These are phyloP conservation scores for Elaeis guineensis DNA, from an alignment of 176 grass and related monocot species.

Conservation along the genomic window DNA sequence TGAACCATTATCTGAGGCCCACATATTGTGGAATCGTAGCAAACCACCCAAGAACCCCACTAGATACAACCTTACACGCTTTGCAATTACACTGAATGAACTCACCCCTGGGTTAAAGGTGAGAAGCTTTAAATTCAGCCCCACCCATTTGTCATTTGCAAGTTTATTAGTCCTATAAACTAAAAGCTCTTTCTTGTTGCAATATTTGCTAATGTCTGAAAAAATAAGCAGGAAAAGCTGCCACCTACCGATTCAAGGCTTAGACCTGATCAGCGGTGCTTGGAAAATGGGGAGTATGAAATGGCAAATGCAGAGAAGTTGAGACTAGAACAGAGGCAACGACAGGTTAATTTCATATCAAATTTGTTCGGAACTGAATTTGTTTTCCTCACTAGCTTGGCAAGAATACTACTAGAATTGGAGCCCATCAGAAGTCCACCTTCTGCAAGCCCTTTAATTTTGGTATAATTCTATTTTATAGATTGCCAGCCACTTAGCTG, in stretches of 20 bases:
- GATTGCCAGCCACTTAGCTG: no score
- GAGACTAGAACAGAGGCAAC: constrained; percentile 96
- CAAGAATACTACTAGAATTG: no score
- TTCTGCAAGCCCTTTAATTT: no score
- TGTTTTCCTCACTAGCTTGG: no score
- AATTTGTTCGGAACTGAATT: no score
- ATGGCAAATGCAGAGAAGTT: constrained; percentile 96
- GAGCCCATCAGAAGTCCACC: no score
- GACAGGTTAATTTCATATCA: constrained; percentile 47
- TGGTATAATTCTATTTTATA: no score
- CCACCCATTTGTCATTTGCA: not conserved
- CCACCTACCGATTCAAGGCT: constrained; percentile 96
- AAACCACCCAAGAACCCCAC: constrained; percentile 72
- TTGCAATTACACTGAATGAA: constrained; percentile 95
- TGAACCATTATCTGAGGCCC: constrained; percentile 78
- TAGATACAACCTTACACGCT: constrained; percentile 80
- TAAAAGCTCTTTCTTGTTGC: no score
- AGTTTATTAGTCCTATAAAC: no score
- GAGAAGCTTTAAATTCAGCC: constrained; percentile 8
- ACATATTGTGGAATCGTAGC: constrained; percentile 77
- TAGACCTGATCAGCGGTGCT: constrained; percentile 85
- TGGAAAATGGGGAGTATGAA: constrained; percentile 97
- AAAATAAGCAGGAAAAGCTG: constrained; percentile 62
- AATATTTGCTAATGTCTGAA: not conserved
- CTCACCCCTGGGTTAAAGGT: constrained; percentile 82